These are phyloP conservation scores for Amanita muscaria DNA, from an alignment of 768 basidiomycete species.

Conservation along the genomic window DNA sequence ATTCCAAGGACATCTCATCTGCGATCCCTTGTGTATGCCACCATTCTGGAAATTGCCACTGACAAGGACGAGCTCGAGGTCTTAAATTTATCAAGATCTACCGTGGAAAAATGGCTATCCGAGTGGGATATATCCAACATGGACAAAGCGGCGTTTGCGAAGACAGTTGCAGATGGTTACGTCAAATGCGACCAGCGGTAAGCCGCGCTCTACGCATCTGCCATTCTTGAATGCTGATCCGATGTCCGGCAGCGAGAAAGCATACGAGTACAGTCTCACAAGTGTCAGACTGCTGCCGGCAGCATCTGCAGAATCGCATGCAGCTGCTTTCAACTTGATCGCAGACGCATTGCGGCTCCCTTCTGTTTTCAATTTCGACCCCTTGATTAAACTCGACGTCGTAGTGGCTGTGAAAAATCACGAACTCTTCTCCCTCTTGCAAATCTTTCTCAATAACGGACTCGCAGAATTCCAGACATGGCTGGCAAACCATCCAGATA, in stretches of 20 bases:
- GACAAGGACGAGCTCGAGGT: conserved; percentile 53
- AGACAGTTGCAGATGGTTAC: conserved; percentile 52
- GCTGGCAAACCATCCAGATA: conserved; percentile 38
- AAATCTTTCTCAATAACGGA: conserved; percentile 62
- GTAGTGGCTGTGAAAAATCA: conserved; percentile 58
- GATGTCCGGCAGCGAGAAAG: conserved; percentile 33
- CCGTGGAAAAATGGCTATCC: conserved; percentile 68
- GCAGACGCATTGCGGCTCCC: conserved; percentile 58
- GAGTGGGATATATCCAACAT: conserved; percentile 60
- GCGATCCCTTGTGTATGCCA: conserved; percentile 42
- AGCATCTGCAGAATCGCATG: conserved; percentile 39
- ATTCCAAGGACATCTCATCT: conserved; percentile 57
- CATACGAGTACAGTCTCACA: conserved; percentile 58
- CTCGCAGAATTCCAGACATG: conserved; percentile 56
- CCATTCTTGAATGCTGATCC: conserved; percentile 3
- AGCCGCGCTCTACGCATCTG: conserved; percentile 16
- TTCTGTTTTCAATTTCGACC: conserved; percentile 70
- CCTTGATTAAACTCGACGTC: conserved; percentile 68
- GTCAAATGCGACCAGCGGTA: conserved; percentile 51
- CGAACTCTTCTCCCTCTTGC: conserved; percentile 66
- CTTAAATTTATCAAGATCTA: conserved; percentile 48
- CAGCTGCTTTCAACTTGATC: conserved; percentile 53
- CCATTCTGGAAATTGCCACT: conserved; percentile 52
- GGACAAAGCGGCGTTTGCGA: conserved; percentile 59
- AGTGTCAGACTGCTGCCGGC: conserved; percentile 55